A percentile compares a stretch with the other conserved stretches of the same genome.
phyloP scores from a whole-genome alignment of 2,329 filamentous ascomycete species.

The Fusarium austroafricanum region DNA sequence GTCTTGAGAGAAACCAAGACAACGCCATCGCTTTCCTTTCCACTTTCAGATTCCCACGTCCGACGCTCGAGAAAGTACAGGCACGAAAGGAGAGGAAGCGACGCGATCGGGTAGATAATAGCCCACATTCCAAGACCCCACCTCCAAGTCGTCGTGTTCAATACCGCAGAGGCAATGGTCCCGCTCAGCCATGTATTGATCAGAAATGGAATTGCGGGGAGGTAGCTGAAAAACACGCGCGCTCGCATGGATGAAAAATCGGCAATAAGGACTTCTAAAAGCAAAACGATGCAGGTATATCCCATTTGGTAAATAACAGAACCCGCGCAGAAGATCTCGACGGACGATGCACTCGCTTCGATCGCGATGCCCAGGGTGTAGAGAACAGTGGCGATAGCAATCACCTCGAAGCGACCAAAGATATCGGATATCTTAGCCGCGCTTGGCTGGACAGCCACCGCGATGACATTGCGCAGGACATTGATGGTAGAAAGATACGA shows the following conservation, averaged over 20 bases:
- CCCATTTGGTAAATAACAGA: conserved; percentile 69
- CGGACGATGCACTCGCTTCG: conserved; percentile 61
- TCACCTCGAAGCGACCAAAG: conserved; percentile 70
- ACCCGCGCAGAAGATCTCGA: conserved; percentile 64
- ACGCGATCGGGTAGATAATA: conserved; percentile 68
- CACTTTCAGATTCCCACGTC: conserved; percentile 6
- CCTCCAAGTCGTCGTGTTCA: conserved; percentile 64
- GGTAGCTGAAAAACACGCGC: conserved; percentile 70
- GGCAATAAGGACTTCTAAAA: conserved; percentile 70
- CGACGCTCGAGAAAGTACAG: conserved; percentile 51
- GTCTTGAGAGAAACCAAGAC: not conserved
- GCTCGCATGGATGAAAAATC: conserved; percentile 70
- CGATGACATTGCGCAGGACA: conserved; percentile 68
- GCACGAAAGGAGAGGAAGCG: conserved; percentile 64
- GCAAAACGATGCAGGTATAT: conserved; percentile 66
- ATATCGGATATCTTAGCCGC: conserved; percentile 72
- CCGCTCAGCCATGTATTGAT: conserved; percentile 74
- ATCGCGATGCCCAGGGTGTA: conserved; percentile 66
- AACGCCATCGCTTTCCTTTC: conserved; percentile 12
- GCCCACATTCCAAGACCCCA: conserved; percentile 75
- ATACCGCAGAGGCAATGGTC: conserved; percentile 63
- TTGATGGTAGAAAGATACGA: conserved; percentile 69
- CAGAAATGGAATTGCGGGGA: conserved; percentile 69
- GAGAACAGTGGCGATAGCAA: conserved; percentile 66
- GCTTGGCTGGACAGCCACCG: conserved; percentile 68